Base-by-base conservation (phyloP, 2,329 filamentous ascomycete species). In the Colletotrichum incanum region DNA sequence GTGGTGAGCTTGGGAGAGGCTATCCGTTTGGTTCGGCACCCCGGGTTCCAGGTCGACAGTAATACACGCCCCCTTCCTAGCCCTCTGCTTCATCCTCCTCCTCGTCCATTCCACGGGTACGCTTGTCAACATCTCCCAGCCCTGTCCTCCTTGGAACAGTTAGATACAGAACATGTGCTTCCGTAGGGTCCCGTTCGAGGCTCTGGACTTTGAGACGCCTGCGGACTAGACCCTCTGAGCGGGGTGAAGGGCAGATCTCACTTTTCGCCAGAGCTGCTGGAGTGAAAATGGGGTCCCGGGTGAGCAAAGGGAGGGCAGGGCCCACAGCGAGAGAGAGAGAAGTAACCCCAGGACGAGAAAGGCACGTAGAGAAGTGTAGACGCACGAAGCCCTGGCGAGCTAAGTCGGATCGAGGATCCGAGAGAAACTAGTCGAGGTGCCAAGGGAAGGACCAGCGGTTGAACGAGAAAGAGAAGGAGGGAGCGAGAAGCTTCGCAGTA, bases 261-360 rank as follows among this genome's bases (percentile, higher is more conserved):
- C 56, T 59, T 68, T 56, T 62, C 14, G 16, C 63, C 63, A 31
- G 58, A 18, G n/a, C 28, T 71, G 16, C 37, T 50, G 58, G 28
- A 39, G 26, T 45, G 47, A 20, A 16, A 67, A 63, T 63, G 39
- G 59, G 66, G 67, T 70, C 43, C 54, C 41, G n/a, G 59, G 49
- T 58, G 72, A 70, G 50, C 20, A 58, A 69, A 76, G 68, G 69
- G 67, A 76, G 64, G 71, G 55, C 34, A 50, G 54, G 59, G 45
- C 64, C 54, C 11, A 39, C 18, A 49, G 62, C 52, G 64, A 54
- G 39, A 34, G 43, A 52, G 23, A 68, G 34, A 60, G 64, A 66
- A 71, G 50, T 65, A 61, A 59, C 31, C 34, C 28, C 43, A 50
- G 39, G 56, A 63, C 26, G 41, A 69, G 41, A 74, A 67, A 52